Conservation (phyloP, 805 yeast species). For the Torulaspora franciscae region DNA sequence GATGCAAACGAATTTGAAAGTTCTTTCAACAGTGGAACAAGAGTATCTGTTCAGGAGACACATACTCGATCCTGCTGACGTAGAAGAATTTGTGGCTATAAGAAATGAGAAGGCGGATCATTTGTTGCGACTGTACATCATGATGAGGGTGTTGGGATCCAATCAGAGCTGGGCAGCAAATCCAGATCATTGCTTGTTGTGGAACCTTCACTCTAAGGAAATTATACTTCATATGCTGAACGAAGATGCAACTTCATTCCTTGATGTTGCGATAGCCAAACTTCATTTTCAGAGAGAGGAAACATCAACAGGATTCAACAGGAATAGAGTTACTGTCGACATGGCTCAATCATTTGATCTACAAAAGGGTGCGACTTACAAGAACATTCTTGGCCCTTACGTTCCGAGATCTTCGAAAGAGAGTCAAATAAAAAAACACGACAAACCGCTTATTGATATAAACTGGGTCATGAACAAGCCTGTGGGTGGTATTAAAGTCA, state of each 20-base stretch:
- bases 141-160: conserved; percentile 42
- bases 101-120: conserved; percentile 38
- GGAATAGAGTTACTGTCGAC: conserved; percentile 53
- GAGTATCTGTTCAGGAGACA: conserved; percentile 48
- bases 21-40: conserved; percentile 40
- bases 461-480: conserved; percentile 80
- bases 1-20: conserved; percentile 47
- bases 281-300: conserved; percentile 59
- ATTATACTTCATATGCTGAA: conserved; percentile 66
- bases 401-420: conserved; percentile 18
- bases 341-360: conserved; percentile 68
- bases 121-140: conserved; percentile 40
- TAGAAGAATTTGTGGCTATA: conserved; percentile 41
- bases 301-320: conserved; percentile 60
- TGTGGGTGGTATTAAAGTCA: conserved; percentile 85
- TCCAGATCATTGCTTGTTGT: conserved; percentile 45
- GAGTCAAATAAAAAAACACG: conserved; percentile 11
- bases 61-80: conserved; percentile 46
- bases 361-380: conserved; percentile 52
- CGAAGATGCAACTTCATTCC: conserved; percentile 54
- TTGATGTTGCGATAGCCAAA: conserved; percentile 63
- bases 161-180: conserved; percentile 33
- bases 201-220: conserved; percentile 63
- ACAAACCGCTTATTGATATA: conserved; percentile 40
- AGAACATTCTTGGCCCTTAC: conserved; percentile 63